Evolutionary conservation across 371 early-diverging fungal species (phyloP).

Genomic region (Umbelopsis sp.): DNA sequence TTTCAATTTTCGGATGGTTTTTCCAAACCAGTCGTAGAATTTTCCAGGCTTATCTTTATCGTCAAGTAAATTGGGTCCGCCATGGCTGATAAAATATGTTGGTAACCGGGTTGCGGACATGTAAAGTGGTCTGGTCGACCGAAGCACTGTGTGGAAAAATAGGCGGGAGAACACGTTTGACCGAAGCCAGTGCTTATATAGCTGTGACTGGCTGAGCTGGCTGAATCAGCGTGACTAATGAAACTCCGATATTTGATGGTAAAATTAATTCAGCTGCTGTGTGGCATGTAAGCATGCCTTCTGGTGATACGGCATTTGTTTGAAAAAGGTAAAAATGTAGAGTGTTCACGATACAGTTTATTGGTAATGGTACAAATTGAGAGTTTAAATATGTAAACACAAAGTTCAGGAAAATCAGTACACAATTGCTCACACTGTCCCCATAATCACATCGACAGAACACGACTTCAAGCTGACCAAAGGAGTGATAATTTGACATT

Average conservation of each 20-base stretch:
- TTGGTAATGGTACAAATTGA: background rate
- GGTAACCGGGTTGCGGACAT: conserved; percentile 28
- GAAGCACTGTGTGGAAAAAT: background rate
- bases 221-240: too few species aligned
- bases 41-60: conserved; percentile 48
- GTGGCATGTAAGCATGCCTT: too few species aligned
- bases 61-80: conserved; percentile 60
- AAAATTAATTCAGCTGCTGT: too few species aligned
- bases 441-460: conserved; percentile 1
- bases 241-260: too few species aligned
- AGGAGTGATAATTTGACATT: background rate
- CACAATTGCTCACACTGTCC: too few species aligned
- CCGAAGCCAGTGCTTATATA: background rate
- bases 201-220: background rate
- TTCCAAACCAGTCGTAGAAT: conserved; percentile 52
- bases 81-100: conserved; percentile 47
- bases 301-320: too few species aligned
- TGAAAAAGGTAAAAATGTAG: too few species aligned
- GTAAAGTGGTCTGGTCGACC: background rate
- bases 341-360: background rate
- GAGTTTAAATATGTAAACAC: background rate
- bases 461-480: background rate
- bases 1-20: conserved; percentile 44
- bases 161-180: background rate
- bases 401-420: background rate